phyloP scores from a whole-genome alignment of 2,329 filamentous ascomycete species.

The Penicillium sp. region DNA sequence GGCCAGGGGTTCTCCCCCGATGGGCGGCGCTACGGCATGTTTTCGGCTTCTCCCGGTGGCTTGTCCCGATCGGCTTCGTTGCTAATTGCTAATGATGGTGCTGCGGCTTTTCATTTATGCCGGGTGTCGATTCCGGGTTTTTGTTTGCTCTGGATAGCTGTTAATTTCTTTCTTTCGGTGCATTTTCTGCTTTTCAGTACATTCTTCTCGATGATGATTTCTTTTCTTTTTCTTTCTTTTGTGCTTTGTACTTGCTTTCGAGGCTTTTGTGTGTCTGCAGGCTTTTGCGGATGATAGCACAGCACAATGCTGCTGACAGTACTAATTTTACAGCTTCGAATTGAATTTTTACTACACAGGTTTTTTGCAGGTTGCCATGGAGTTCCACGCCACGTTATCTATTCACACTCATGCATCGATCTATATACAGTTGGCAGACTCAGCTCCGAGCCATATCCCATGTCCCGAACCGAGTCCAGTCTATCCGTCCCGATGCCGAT shows the following conservation, averaged over 20 bases:
- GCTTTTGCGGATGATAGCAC: background rate
- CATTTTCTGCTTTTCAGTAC: background rate
- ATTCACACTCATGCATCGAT: conserved; percentile 2
- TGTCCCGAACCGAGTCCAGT: conserved; percentile 17
- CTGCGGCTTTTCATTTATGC: conserved; percentile 22
- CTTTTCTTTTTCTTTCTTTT: background rate
- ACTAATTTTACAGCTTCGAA: background rate
- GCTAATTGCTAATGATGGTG: background rate
- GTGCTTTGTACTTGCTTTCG: background rate
- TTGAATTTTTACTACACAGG: background rate
- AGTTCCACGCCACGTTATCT: background rate
- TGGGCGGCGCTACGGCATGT: conserved; percentile 17
- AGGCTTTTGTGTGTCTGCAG: background rate
- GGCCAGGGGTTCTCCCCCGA: conserved; percentile 3
- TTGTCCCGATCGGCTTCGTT: conserved; percentile 19
- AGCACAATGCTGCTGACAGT: background rate
- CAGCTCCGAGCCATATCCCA: background rate
- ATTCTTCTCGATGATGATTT: background rate
- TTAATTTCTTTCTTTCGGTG: background rate
- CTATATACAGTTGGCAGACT: conserved; percentile 19
- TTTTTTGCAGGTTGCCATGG: background rate
- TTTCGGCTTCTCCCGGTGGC: conserved; percentile 20
- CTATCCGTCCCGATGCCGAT: conserved; percentile 16
- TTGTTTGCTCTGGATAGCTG: background rate
- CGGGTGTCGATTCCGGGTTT: background rate